Conservation (phyloP, 495 filamentous ascomycete genomes). For the Xylaria flabelliformis region DNA sequence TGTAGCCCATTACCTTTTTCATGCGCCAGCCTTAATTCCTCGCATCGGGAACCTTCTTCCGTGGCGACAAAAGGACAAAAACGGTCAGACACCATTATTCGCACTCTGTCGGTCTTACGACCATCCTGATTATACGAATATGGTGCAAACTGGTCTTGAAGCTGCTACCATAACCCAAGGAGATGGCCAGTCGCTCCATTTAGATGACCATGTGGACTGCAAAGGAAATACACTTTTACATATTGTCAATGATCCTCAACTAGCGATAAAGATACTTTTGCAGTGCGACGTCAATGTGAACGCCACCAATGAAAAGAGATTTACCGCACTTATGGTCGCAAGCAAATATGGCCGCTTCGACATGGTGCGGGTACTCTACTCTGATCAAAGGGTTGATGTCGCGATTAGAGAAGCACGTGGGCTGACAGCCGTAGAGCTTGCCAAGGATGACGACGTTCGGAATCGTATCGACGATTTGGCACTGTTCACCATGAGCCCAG, state of each 20-base stretch:
- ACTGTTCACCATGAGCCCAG: slow-evolving; percentile 74
- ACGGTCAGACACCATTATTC: slow-evolving; percentile 95
- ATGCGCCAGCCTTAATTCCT: slow-evolving; percentile 78
- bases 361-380: slow-evolving; percentile 86
- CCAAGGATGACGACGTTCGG: slow-evolving; percentile 96
- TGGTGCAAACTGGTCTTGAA: slow-evolving; percentile 82
- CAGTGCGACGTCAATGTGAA: slow-evolving; percentile 93
- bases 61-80: slow-evolving; percentile 91
- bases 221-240: slow-evolving; percentile 96
- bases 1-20: slow-evolving; percentile 95
- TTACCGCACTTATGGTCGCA: slow-evolving; percentile 97
- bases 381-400: slow-evolving; percentile 85
- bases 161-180: slow-evolving; percentile 76
- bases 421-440: slow-evolving; percentile 92
- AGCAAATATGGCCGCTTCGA: slow-evolving; percentile 97
- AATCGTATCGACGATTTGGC: slow-evolving; percentile 95
- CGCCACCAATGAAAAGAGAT: slow-evolving; percentile 92
- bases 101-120: slow-evolving; percentile 96
- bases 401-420: slow-evolving; percentile 85
- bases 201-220: slow-evolving; percentile 90
- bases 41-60: slow-evolving; percentile 78
- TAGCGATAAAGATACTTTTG: slow-evolving; percentile 75
- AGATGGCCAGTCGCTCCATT: slow-evolving; percentile 78
- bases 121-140: slow-evolving; percentile 80
- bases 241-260: slow-evolving; percentile 83